A percentile compares a stretch with the other conserved stretches of the same genome.
These are phyloP conservation scores for Adansonia madagascariensis DNA, from an alignment of 441 rosid species.

Conservation along the genomic window DNA sequence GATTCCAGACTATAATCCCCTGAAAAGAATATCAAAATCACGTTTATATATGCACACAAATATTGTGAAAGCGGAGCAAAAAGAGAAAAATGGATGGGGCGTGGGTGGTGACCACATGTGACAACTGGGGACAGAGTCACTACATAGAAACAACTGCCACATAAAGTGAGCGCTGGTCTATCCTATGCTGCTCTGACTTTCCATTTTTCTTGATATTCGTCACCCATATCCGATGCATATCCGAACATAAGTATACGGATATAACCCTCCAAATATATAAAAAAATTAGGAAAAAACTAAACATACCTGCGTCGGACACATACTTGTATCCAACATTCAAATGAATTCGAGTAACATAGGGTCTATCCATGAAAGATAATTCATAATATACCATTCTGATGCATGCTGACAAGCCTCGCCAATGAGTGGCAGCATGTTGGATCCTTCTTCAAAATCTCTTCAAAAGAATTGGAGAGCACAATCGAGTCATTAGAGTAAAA, in stretches of 20 bases:
- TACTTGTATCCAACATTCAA: too few relatives aligned
- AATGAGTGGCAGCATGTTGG: slow-evolving; percentile 59
- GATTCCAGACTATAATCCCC: slow-evolving; percentile 60
- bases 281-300: too few relatives aligned
- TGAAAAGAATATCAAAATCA: slow-evolving; percentile 38
- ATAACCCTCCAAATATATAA: too few relatives aligned
- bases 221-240: too few relatives aligned
- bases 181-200: too few relatives aligned
- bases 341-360: too few relatives aligned
- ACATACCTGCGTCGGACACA: too few relatives aligned
- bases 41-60: slow-evolving; percentile 2
- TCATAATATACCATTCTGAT: slow-evolving; percentile 50
- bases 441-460: slow-evolving; percentile 72
- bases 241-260: too few relatives aligned
- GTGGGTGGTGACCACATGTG: background rate
- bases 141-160: background rate
- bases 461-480: slow-evolving; percentile 54
- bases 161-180: background rate
- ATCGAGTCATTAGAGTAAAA: slow-evolving; percentile 44
- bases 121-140: background rate
- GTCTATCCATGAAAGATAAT: background rate
- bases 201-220: too few relatives aligned
- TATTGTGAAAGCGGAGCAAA: background rate
- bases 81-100: background rate
- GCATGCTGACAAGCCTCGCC: slow-evolving; percentile 64